Evolutionary conservation across 164 flowering plant genomes (phyloP).

Genomic region (Sextonia rubra): DNA sequence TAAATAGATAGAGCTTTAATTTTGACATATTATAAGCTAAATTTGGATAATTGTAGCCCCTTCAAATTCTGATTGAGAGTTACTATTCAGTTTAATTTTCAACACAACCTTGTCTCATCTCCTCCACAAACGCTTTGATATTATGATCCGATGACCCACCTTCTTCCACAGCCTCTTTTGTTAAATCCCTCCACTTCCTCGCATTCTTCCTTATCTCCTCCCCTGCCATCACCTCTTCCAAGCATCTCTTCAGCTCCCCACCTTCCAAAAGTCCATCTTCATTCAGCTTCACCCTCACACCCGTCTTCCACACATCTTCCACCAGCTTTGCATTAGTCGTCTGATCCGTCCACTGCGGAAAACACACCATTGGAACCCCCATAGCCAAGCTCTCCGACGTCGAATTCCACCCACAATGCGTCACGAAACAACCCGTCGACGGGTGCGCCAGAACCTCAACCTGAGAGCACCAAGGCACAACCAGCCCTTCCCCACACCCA

Average conservation of each 20-base stretch:
- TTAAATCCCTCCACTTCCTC: slow-evolving; percentile 5
- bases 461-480: slow-evolving; percentile 46
- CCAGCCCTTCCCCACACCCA: slow-evolving; percentile 19
- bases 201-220: slow-evolving; percentile 22
- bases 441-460: slow-evolving; percentile 45
- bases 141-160: slow-evolving; percentile 14
- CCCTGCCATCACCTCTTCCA: slow-evolving; percentile 46
- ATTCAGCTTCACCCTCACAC: slow-evolving; percentile 29
- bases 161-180: slow-evolving; percentile 5
- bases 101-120: slow-evolving; percentile 17
- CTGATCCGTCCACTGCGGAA: slow-evolving; percentile 54
- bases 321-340: slow-evolving; percentile 51
- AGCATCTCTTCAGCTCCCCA: slow-evolving; percentile 40
- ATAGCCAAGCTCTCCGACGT: slow-evolving; percentile 37
- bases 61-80: no score
- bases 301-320: slow-evolving; percentile 47
- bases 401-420: slow-evolving; percentile 78
- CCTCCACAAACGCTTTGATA: slow-evolving; percentile 23
- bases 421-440: slow-evolving; percentile 51
- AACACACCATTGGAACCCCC: slow-evolving; percentile 53
- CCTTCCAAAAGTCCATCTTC: slow-evolving; percentile 33
- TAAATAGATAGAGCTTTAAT: no score
- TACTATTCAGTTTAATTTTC: no score
- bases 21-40: no score
- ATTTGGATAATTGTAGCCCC: no score